A percentile compares a stretch with the other conserved stretches of the same genome.
Evolutionary conservation across 2,329 filamentous ascomycete species (phyloP).

Genomic region (Pseudogymnoascus sp.): DNA sequence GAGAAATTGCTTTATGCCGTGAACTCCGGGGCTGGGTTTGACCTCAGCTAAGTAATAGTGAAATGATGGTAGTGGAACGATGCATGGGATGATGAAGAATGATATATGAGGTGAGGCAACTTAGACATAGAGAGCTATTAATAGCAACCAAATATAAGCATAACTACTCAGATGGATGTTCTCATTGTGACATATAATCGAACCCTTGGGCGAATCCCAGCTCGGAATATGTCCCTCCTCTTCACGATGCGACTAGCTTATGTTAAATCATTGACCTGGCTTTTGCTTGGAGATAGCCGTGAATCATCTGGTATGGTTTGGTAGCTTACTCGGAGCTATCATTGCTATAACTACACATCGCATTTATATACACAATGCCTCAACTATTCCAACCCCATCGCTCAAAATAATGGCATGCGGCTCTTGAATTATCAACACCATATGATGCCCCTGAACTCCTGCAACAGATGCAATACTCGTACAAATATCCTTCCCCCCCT

Average conservation of each 20-base stretch:
- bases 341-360: not conserved
- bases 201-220: not conserved
- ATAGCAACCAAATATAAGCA: not conserved
- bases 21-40: slow-evolving; percentile 85
- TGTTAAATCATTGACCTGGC: not conserved
- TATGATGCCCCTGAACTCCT: not conserved
- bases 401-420: not conserved
- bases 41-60: slow-evolving; percentile 51
- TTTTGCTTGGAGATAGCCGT: not conserved
- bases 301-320: not conserved
- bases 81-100: not conserved
- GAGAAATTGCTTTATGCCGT: slow-evolving; percentile 85
- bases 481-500: not conserved
- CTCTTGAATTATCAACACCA: slow-evolving; percentile 2
- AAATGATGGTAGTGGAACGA: not conserved
- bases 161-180: not conserved
- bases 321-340: not conserved
- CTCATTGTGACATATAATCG: not conserved
- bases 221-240: no score
- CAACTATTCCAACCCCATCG: not conserved
- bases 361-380: not conserved
- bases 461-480: not conserved
- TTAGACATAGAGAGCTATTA: not conserved
- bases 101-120: not conserved
- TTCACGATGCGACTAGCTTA: no score